These are phyloP conservation scores for Meripilus lineatus DNA, from an alignment of 1,284 basidiomycete genomes.

Conservation along the genomic window DNA sequence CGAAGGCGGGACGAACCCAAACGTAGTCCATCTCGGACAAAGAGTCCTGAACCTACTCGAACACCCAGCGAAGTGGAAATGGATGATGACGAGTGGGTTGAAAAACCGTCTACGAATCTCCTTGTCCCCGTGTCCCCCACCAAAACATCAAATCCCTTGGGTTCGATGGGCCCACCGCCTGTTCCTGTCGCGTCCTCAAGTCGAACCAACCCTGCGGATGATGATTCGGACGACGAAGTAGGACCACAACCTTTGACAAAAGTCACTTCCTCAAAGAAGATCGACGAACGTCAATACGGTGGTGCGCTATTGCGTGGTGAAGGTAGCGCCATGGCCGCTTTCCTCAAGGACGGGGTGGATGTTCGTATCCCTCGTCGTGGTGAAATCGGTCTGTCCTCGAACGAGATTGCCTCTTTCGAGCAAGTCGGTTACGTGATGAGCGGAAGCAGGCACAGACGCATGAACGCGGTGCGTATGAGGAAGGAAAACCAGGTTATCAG, in stretches of 20 bases:
- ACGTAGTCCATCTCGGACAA: constrained; percentile 23
- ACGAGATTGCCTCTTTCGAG: constrained; percentile 87
- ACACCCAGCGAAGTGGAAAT: constrained; percentile 30
- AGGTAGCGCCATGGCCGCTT: constrained; percentile 95
- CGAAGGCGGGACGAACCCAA: constrained; percentile 9
- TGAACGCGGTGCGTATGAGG: constrained; percentile 97
- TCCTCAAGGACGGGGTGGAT: constrained; percentile 83
- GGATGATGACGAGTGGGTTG: constrained; percentile 69
- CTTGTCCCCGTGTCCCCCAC: constrained; percentile 21
- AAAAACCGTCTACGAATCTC: constrained; percentile 43
- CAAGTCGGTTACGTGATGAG: constrained; percentile 97
- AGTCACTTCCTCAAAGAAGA: constrained; percentile 36
- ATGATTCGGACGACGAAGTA: constrained; percentile 45
- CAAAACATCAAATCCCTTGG: constrained; percentile 16
- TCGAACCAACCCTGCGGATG: constrained; percentile 17
- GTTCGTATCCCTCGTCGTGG: constrained; percentile 95
- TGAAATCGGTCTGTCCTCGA: constrained; percentile 90
- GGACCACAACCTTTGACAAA: constrained; percentile 55
- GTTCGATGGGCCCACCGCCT: constrained; percentile 23
- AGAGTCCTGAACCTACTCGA: constrained; percentile 21
- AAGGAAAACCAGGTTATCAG: constrained; percentile 99
- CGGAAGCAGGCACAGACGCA: constrained; percentile 86
- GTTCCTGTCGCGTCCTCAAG: constrained; percentile 14
- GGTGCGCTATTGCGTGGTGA: constrained; percentile 89
- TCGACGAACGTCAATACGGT: constrained; percentile 80